These are phyloP conservation scores for Blakeslea trispora DNA, from an alignment of 371 early-diverging fungal genomes.

Conservation along the genomic window DNA sequence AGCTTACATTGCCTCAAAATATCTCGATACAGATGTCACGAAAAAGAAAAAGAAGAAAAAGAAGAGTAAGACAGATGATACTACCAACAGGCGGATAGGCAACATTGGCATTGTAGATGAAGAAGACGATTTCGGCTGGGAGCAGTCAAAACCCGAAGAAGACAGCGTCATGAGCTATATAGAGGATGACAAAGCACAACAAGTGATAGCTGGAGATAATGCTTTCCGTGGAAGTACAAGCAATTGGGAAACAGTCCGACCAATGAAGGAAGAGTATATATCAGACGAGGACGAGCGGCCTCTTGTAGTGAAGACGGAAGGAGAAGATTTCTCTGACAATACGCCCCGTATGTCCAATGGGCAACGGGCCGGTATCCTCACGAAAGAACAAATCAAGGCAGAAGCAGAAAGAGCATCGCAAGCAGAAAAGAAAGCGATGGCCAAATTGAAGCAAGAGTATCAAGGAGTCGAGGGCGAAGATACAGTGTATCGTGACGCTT, in stretches of 20 bases:
- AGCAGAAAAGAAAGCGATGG: conserved; percentile 35
- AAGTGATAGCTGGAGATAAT: conserved; percentile 4
- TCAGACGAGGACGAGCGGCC: conserved; percentile 52
- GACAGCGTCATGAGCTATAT: conserved; percentile 17
- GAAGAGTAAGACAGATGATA: conserved; percentile 28
- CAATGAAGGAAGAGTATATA: conserved; percentile 37
- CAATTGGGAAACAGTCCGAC: conserved; percentile 53
- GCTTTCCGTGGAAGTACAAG: conserved; percentile 40
- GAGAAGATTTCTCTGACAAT: conserved; percentile 7
- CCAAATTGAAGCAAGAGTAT: conserved; percentile 30
- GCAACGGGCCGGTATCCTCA: conserved; percentile 57
- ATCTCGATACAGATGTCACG: conserved; percentile 25
- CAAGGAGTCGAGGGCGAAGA: conserved; percentile 67
- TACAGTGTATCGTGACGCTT: conserved; percentile 77
- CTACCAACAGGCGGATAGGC: conserved; percentile 24
- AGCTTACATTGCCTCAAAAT: conserved; percentile 50
- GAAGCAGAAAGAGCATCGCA: conserved; percentile 52
- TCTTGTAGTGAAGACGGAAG: conserved; percentile 42
- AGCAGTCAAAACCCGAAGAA: conserved; percentile 6
- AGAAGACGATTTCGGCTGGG: conserved; percentile 52
- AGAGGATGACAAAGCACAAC: conserved; percentile 14
- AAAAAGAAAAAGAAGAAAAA: conserved; percentile 51
- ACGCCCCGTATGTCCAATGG: conserved; percentile 56
- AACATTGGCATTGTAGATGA: conserved; percentile 64
- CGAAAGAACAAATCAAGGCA: conserved; percentile 48